These are phyloP conservation scores for Debaryomyces singareniensis DNA, from an alignment of 1,139 yeast species.

Conservation along the genomic window DNA sequence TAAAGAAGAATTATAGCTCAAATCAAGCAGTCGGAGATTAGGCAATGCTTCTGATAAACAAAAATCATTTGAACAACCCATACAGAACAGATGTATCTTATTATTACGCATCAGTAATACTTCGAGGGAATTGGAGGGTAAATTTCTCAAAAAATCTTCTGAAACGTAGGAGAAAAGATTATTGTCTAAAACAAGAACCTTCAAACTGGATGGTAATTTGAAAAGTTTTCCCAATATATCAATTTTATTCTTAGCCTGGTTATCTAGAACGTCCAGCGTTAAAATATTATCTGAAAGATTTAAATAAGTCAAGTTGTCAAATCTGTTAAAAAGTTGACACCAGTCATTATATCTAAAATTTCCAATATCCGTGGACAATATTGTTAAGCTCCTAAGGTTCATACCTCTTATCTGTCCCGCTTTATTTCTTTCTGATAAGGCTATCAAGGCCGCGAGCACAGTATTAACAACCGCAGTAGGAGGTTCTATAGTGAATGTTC, in stretches of 20 bases:
- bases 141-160: slow-evolving; percentile 13
- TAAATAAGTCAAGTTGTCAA: slow-evolving; percentile 16
- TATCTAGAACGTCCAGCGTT: slow-evolving; percentile 9
- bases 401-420: slow-evolving; percentile 11
- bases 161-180: slow-evolving; percentile 21
- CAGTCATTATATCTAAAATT: slow-evolving; percentile 26
- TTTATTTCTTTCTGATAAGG: slow-evolving; percentile 10
- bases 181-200: slow-evolving; percentile 17
- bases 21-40: slow-evolving; percentile 6
- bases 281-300: slow-evolving; percentile 25
- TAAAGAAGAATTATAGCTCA: slow-evolving; percentile 8
- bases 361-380: slow-evolving; percentile 33
- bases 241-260: slow-evolving; percentile 6
- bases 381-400: slow-evolving; percentile 19
- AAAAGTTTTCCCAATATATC: slow-evolving; percentile 20
- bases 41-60: slow-evolving; percentile 8
- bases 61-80: slow-evolving; percentile 5
- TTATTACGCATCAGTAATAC: slow-evolving; percentile 15
- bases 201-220: slow-evolving; percentile 24
- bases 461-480: slow-evolving; percentile 26
- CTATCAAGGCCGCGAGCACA: slow-evolving; percentile 20
- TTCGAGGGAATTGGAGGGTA: slow-evolving; percentile 22
- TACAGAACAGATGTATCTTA: slow-evolving; percentile 10
- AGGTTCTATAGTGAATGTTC: slow-evolving; percentile 17
- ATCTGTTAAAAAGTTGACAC: slow-evolving; percentile 24